These are phyloP conservation scores for Albatrellus sp. DNA, from an alignment of 1,284 basidiomycete species.

Conservation along the genomic window DNA sequence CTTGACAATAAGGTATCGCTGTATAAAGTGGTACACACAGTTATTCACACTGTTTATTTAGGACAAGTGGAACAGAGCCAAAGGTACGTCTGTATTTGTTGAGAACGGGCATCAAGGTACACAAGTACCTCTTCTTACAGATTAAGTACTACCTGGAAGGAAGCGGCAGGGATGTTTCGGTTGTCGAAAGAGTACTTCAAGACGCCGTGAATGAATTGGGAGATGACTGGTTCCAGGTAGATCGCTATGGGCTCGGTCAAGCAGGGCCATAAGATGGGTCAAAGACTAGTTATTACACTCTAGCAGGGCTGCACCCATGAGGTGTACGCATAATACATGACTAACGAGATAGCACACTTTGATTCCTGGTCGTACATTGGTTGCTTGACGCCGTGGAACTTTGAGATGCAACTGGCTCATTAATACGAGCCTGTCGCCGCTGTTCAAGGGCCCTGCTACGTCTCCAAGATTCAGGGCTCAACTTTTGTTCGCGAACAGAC, in stretches of 20 bases:
- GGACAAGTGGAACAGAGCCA: slow-evolving; percentile 81
- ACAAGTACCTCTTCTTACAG: slow-evolving; percentile 21
- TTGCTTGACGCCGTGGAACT: too few species aligned
- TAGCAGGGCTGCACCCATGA: too few species aligned
- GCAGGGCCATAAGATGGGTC: slow-evolving; percentile 19
- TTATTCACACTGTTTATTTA: slow-evolving; percentile 14
- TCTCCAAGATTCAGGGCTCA: slow-evolving; percentile 28
- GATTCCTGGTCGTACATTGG: too few species aligned
- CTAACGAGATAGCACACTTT: too few species aligned
- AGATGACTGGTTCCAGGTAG: slow-evolving; percentile 55
- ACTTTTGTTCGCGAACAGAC: slow-evolving; percentile 19
- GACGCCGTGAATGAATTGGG: slow-evolving; percentile 46
- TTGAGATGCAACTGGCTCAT: not conserved
- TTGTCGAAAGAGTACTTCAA: slow-evolving; percentile 34
- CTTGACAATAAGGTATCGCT: slow-evolving; percentile 47
- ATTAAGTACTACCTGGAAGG: slow-evolving; percentile 82
- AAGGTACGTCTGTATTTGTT: slow-evolving; percentile 36
- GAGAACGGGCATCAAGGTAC: not conserved
- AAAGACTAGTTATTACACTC: not conserved
- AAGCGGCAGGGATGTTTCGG: slow-evolving; percentile 33
- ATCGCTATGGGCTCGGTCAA: slow-evolving; percentile 37
- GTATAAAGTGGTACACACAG: not conserved
- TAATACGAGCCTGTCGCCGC: slow-evolving; percentile 17
- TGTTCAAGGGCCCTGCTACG: slow-evolving; percentile 24
- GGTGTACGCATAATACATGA: too few species aligned